Percentiles rank a stretch among this genome's conserved stretches.
Conservation (phyloP, 495 filamentous ascomycete genomes). For the Podospora appendiculata region DNA sequence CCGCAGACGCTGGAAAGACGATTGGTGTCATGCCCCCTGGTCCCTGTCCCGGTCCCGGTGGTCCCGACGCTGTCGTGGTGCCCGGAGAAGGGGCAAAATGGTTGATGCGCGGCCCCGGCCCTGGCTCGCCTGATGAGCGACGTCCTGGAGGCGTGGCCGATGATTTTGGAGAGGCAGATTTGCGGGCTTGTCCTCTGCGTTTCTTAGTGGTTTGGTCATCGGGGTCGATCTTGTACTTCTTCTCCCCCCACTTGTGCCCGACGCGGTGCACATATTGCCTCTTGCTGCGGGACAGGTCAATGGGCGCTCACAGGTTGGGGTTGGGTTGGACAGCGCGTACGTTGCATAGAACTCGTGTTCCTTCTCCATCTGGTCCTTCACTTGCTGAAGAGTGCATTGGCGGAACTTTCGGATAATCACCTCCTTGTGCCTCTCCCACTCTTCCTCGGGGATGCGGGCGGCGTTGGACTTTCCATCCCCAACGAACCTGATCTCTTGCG, state of each 20-base stretch:
- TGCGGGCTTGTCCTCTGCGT: not conserved
- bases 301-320: not conserved
- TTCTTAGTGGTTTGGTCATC: not conserved
- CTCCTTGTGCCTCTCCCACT: not conserved
- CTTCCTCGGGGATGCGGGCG: not conserved
- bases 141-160: not conserved
- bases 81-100: not conserved
- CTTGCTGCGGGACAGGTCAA: constrained; percentile 1
- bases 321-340: constrained; percentile 7
- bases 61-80: not conserved
- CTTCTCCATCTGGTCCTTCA: constrained; percentile 1
- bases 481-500: not conserved
- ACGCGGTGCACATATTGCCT: constrained; percentile 15
- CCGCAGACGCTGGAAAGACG: not conserved
- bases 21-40: too few species aligned
- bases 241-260: constrained; percentile 6
- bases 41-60: too few species aligned
- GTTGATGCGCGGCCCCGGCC: not conserved
- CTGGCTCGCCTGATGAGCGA: not conserved
- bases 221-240: constrained; percentile 10
- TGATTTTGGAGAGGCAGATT: not conserved
- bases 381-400: not conserved
- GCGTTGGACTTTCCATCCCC: not conserved
- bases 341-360: constrained; percentile 18
- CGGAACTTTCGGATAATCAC: not conserved